phyloP scores from a whole-genome alignment of 371 early-diverging fungal species.

The Massospora cicadina region DNA sequence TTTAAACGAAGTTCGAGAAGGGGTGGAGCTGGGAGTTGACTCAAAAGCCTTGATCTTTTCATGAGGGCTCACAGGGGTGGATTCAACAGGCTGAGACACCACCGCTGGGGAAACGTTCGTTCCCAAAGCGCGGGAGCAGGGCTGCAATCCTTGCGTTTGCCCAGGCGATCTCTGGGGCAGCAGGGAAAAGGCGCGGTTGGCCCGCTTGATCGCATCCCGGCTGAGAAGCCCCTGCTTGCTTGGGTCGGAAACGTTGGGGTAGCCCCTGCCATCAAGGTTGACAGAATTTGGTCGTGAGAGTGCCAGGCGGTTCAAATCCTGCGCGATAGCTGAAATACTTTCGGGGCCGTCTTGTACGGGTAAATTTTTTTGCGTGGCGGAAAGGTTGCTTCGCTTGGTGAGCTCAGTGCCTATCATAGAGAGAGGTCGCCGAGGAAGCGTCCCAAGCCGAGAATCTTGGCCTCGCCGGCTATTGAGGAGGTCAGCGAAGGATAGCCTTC shows the following conservation, averaged over 20 bases:
- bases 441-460: neutral
- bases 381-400: neutral
- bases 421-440: neutral
- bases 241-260: neutral
- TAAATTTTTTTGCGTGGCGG: neutral
- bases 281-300: neutral
- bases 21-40: neutral
- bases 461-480: constrained; percentile 1
- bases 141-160: neutral
- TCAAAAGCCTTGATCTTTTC: neutral
- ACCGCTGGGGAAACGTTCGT: neutral
- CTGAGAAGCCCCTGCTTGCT: neutral
- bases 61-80: neutral
- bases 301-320: neutral
- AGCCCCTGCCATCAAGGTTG: neutral
- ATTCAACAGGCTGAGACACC: neutral
- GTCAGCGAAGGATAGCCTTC: constrained; percentile 7
- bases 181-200: neutral
- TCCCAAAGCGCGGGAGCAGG: neutral
- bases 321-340: neutral
- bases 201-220: neutral
- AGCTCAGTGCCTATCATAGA: neutral
- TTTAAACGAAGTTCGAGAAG: neutral
- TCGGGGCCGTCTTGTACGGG: neutral
- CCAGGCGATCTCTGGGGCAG: neutral